These are phyloP conservation scores for Hypoxylon rubiginosum DNA, from an alignment of 2,329 filamentous ascomycete species.

Conservation along the genomic window DNA sequence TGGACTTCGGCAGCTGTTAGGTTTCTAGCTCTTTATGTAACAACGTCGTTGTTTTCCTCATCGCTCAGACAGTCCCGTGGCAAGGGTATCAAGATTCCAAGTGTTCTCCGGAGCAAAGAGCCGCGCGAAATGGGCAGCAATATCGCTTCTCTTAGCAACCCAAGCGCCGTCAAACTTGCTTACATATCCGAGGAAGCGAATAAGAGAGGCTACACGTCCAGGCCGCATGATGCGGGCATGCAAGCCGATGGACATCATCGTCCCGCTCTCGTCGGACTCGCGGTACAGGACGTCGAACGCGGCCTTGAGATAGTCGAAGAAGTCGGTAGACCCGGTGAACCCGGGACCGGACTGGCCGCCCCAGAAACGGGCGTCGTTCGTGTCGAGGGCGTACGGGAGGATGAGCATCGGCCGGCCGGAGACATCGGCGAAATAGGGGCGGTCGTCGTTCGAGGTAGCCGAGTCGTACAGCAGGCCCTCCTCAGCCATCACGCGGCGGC, in stretches of 20 bases:
- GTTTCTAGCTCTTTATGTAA: no score
- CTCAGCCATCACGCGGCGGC: not conserved
- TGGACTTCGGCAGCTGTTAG: no score
- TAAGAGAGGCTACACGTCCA: not conserved
- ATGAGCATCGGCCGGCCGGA: not conserved
- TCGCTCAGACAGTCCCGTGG: no score
- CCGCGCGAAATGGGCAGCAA: not conserved
- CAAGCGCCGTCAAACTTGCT: not conserved
- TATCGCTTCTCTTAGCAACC: not conserved
- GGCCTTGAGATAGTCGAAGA: constrained; percentile 2
- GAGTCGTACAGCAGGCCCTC: not conserved
- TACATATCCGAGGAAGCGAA: not conserved
- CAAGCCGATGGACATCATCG: not conserved
- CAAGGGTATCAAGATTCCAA: not conserved
- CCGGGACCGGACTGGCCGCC: not conserved
- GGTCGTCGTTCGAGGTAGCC: not conserved
- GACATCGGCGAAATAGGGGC: not conserved
- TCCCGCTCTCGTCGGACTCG: not conserved
- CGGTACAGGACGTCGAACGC: not conserved
- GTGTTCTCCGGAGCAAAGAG: not conserved
- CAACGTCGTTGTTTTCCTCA: no score
- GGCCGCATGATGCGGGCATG: not conserved
- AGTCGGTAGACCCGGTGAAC: not conserved
- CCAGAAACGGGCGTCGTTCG: not conserved
- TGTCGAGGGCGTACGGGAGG: not conserved